Percentiles rank a stretch among this genome's conserved stretches.
phyloP scores from a whole-genome alignment of 441 rosid species.

The Jatropha podagrica region DNA sequence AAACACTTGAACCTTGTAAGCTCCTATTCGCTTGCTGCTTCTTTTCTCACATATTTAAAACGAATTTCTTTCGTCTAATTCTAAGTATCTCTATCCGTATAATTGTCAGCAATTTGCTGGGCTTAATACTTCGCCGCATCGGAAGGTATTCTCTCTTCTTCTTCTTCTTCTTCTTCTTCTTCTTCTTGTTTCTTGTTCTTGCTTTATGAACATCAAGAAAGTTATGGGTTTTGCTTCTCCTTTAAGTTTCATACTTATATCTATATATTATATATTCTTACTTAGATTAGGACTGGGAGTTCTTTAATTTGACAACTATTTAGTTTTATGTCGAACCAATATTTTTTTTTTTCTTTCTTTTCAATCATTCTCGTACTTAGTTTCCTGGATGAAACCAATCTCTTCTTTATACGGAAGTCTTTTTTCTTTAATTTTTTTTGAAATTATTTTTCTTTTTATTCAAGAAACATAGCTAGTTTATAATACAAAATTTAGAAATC shows the following conservation, averaged over 20 bases:
- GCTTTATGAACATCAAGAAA: not conserved
- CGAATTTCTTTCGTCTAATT: not conserved
- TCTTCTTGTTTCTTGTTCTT: not conserved
- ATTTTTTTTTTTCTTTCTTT: not conserved
- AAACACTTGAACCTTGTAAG: not conserved
- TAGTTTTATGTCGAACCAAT: not conserved
- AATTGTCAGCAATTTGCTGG: not conserved
- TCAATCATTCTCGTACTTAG: not conserved
- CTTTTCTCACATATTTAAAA: not conserved
- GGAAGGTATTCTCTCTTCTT: not conserved
- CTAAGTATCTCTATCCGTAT: not conserved
- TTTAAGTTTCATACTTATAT: not conserved
- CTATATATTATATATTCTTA: not conserved
- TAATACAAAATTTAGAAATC: not conserved
- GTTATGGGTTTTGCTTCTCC: not conserved
- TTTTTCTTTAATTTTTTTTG: not conserved
- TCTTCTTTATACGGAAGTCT: not conserved
- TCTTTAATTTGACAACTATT: conserved; percentile 2
- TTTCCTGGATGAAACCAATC: not conserved
- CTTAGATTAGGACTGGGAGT: not conserved
- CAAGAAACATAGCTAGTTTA: conserved; percentile 16
- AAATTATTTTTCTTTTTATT: conserved; percentile 11
- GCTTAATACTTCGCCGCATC: too few relatives aligned
- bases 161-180: too few relatives aligned
- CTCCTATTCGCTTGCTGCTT: conserved; percentile 10